These are phyloP conservation scores for Scorias spongiosa DNA, from an alignment of 2,329 filamentous ascomycete species.

Conservation along the genomic window DNA sequence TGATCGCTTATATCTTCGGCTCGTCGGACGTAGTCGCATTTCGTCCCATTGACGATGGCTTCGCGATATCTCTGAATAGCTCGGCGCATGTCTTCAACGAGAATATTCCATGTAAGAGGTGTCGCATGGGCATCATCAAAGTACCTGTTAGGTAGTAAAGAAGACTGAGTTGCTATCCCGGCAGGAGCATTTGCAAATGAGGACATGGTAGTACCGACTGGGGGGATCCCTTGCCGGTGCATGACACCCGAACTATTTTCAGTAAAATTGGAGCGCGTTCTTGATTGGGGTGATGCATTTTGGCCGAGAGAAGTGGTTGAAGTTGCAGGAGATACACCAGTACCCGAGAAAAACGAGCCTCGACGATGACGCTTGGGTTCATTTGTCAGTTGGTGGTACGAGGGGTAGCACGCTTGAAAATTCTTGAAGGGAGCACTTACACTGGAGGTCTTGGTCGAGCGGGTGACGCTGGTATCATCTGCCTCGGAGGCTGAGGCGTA, in stretches of 20 bases:
- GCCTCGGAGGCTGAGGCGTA: conserved; percentile 74
- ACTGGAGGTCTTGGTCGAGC: conserved; percentile 52
- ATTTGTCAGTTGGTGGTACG: conserved; percentile 13
- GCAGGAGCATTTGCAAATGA: conserved; percentile 38
- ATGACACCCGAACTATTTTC: conserved; percentile 33
- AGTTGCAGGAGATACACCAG: conserved; percentile 67
- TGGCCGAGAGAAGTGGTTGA: conserved; percentile 78
- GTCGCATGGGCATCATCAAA: conserved; percentile 76
- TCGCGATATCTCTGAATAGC: conserved; percentile 83
- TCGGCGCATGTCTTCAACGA: conserved; percentile 84
- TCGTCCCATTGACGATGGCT: conserved; percentile 66
- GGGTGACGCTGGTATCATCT: conserved; percentile 60
- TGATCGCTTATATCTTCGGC: conserved; percentile 99
- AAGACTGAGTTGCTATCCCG: conserved; percentile 7
- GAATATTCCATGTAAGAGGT: conserved; percentile 72
- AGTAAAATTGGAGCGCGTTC: conserved; percentile 40
- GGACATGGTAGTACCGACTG: conserved; percentile 36
- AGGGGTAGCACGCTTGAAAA: conserved; percentile 9
- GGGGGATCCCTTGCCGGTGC: conserved; percentile 30
- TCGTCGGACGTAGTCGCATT: conserved; percentile 79
- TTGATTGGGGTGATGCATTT: conserved; percentile 44
- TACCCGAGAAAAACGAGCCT: conserved; percentile 44
- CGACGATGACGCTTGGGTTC: conserved; percentile 42
- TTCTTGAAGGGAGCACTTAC: conserved; percentile 31
- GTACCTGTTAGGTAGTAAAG: conserved; percentile 59